Percentiles rank a stretch among this genome's conserved stretches.
Evolutionary conservation across 23 red algal species (phyloP).

Genomic region (Cyanidioschyzon merolae): DNA sequence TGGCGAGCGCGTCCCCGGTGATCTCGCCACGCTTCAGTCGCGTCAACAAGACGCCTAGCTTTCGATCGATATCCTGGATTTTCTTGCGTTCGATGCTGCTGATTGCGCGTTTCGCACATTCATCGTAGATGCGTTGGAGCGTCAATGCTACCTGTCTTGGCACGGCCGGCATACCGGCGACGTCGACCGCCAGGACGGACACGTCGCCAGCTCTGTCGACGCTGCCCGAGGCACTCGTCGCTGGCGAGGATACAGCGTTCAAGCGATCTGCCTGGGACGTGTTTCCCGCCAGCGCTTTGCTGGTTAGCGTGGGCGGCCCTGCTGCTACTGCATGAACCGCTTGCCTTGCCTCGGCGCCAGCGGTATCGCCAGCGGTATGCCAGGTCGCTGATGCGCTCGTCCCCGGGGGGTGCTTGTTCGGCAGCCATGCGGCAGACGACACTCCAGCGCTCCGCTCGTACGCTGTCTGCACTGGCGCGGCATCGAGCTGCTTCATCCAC

Average conservation of each 20-base stretch:
- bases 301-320: background rate
- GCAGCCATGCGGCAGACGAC: too few relatives aligned
- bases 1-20: conserved; percentile 26
- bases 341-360: background rate
- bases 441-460: too few relatives aligned
- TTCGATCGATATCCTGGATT: conserved; percentile 84
- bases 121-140: conserved; percentile 20
- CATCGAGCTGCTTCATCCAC: too few relatives aligned
- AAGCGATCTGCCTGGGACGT: too few relatives aligned
- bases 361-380: too few relatives aligned
- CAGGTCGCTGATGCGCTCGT: too few relatives aligned
- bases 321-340: background rate
- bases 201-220: background rate
- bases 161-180: conserved; percentile 41
- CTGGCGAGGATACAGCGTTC: too few relatives aligned
- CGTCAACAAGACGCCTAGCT: conserved; percentile 51
- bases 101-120: background rate
- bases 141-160: conserved; percentile 42
- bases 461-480: too few relatives aligned
- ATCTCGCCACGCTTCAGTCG: conserved; percentile 42
- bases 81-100: conserved; percentile 36
- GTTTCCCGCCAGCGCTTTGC: background rate
- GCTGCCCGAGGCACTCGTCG: background rate
- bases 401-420: too few relatives aligned
- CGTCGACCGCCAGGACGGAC: conserved; percentile 37